Percentiles rank a stretch among this genome's conserved stretches.
Evolutionary conservation across 106 monocot genomes (phyloP).

Genomic region (Dactylorhiza incarnata): DNA sequence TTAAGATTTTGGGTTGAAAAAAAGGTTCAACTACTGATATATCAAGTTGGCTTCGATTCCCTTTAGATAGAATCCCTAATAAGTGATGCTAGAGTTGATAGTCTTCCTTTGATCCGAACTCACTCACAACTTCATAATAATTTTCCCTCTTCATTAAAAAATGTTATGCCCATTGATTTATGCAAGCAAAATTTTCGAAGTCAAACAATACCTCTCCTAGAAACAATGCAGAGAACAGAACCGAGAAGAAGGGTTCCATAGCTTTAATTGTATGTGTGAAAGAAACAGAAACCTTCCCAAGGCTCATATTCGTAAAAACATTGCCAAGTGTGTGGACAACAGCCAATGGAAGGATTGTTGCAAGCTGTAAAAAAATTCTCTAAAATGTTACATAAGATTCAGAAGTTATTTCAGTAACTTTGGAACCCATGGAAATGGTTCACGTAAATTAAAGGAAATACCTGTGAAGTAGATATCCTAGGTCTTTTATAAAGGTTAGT

Average conservation of each 20-base stretch:
- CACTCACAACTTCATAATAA: not conserved
- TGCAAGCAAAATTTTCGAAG: not conserved
- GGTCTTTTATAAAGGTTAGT: slow-evolving; percentile 41
- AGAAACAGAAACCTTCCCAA: slow-evolving; percentile 60
- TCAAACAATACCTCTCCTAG: slow-evolving; percentile 44
- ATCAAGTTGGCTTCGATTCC: too few relatives aligned
- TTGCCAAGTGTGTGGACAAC: slow-evolving; percentile 55
- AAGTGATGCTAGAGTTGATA: too few relatives aligned
- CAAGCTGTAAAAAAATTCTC: slow-evolving; percentile 26
- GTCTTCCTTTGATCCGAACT: not conserved
- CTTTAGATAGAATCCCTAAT: too few relatives aligned
- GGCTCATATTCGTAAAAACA: slow-evolving; percentile 62
- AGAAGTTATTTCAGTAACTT: not conserved
- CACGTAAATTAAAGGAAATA: slow-evolving; percentile 1
- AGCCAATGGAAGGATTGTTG: slow-evolving; percentile 48
- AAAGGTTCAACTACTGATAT: too few relatives aligned
- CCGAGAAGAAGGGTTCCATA: slow-evolving; percentile 65
- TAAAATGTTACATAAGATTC: not conserved
- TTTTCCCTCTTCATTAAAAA: not conserved
- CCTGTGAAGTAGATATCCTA: slow-evolving; percentile 48
- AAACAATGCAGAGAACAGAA: slow-evolving; percentile 52
- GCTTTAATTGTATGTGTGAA: slow-evolving; percentile 59
- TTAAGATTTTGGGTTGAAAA: too few relatives aligned
- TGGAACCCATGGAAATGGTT: not conserved
- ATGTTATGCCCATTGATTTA: not conserved